Conservation (phyloP, 2,329 filamentous ascomycete species). For the Alternaria triticina region DNA sequence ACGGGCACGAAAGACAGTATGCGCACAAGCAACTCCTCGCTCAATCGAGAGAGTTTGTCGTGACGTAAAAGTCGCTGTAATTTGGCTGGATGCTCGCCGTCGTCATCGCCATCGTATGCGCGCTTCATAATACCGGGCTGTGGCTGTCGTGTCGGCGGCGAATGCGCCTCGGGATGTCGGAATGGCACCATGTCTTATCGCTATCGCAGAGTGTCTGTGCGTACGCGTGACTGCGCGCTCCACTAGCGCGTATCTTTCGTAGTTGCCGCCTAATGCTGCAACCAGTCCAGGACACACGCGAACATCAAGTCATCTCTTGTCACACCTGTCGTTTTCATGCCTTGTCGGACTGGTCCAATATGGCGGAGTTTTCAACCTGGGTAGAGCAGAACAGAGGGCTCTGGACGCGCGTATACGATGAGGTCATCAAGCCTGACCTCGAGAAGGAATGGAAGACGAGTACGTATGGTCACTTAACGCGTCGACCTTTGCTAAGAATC, state of each 20-base stretch:
- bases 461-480: constrained; percentile 16
- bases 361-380: constrained; percentile 39
- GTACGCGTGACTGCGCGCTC: constrained; percentile 34
- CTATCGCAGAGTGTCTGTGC: constrained; percentile 28
- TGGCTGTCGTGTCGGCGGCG: constrained; percentile 10
- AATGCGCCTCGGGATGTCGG: constrained; percentile 10
- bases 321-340: neutral
- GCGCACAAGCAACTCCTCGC: constrained; percentile 86
- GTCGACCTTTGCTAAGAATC: constrained; percentile 1
- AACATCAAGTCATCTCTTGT: neutral
- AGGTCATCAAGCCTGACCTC: constrained; percentile 41
- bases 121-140: constrained; percentile 44
- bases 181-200: constrained; percentile 11
- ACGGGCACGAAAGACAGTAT: constrained; percentile 80
- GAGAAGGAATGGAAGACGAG: constrained; percentile 44
- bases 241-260: constrained; percentile 2
- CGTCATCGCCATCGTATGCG: constrained; percentile 37
- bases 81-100: constrained; percentile 51
- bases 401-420: constrained; percentile 42
- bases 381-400: constrained; percentile 35
- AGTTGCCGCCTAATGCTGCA: constrained; percentile 9
- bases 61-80: constrained; percentile 48
- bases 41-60: constrained; percentile 75
- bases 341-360: constrained; percentile 13
- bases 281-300: neutral